Evolutionary conservation across 2,329 filamentous ascomycete species (phyloP).

Genomic region (Fusarium nelsonii): DNA sequence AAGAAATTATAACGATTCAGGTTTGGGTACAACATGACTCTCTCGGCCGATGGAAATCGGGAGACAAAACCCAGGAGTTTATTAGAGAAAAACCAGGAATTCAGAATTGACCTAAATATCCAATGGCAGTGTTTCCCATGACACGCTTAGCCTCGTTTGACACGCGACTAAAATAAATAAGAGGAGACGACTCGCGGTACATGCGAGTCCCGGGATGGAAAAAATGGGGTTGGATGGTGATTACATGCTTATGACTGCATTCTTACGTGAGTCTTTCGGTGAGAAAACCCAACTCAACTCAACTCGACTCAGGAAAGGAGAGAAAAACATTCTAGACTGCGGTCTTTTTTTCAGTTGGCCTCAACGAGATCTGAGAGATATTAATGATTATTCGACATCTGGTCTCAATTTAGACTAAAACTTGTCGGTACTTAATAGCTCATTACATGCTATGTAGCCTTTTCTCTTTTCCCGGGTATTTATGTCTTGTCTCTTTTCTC

Average conservation of each 20-base stretch:
- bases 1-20: not conserved
- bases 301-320: not conserved
- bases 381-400: not conserved
- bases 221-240: not conserved
- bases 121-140: not conserved
- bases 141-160: not conserved
- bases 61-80: not conserved
- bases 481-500: not conserved
- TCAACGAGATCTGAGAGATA: not conserved
- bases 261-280: constrained; percentile 14
- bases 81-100: not conserved
- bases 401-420: too few species aligned
- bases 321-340: not conserved
- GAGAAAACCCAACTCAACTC: not conserved
- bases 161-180: not conserved
- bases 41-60: not conserved
- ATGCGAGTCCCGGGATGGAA: not conserved
- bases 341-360: not conserved
- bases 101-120: not conserved
- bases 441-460: not conserved
- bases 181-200: not conserved
- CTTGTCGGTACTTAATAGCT: not conserved
- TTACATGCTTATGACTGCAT: constrained; percentile 27
- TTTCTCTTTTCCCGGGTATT: not conserved
- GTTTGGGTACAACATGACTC: not conserved